Evolutionary conservation across 768 basidiomycete genomes (phyloP), one percentile per base, ranked within the genome.

Genomic region (Suillus discolor): DNA sequence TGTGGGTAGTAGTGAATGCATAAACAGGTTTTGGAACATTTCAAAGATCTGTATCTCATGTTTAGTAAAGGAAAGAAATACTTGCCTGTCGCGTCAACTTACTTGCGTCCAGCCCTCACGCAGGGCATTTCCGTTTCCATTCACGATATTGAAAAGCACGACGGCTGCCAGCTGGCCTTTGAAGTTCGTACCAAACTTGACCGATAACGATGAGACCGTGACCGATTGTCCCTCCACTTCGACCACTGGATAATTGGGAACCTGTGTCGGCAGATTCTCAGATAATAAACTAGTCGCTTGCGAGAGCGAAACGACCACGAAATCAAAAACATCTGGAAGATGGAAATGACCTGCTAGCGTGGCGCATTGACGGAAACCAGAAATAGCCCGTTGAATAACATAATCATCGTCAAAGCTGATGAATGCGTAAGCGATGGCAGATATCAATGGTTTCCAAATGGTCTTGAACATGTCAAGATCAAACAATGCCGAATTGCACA

Each of bases 391-490:
- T 76, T 99, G 94, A 55, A 97, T 95, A 69, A 97, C 89, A 78
- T 96, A 95, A 77, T 99, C 97, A 72, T 99, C 97, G 62, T 96
- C 94, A 69, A 97, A 95, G 59, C 88, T 95, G 71, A 93, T 96
- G 78, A 99, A 98, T 0, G 97, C 96, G 73, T 93, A 94, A 0
- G 96, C 92, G 63, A 99, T 91, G 13, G 96, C 91, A n/a, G 95
- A 93, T 61, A 98, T 92, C 41, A 96, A 85, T 11, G 94, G 89
- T 73, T 90, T 92, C 96, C 97, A 99, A 13, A 92, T 86, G n/a
- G 89, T 79, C 73, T 87, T 91, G 84, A 99, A 99, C 90, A 99
- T 97, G 66, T 93, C 89, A 34, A 88, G 81, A 78, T 99, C 97
- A 74, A 97, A 97, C 1, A 83, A 74, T 31, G 88, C 73, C 0